Evolutionary conservation across 208 protist genomes (phyloP), one percentile per base, ranked within the genome.

Genomic region (Trypanosoma caninum): DNA sequence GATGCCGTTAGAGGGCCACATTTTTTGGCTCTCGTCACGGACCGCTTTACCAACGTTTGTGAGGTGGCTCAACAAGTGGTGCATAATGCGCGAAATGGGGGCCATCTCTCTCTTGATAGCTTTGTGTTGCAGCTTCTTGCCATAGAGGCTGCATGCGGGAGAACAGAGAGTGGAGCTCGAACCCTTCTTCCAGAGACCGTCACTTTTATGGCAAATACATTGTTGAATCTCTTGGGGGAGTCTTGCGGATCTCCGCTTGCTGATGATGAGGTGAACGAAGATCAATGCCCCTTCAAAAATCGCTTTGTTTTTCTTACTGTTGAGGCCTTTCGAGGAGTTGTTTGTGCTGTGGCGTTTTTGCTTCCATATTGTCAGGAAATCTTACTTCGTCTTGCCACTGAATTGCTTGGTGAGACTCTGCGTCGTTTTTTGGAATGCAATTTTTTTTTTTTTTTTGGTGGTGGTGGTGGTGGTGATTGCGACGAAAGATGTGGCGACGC

Each of bases 41-140:
- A 67, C 55, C 34, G 40, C n/a, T 18, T 52, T 22, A 59, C 48
- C 9, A 71, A 61, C 34, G 16, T 64, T 7, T 68, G 69, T 51
- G 54, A 66, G 25, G 59, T 65, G 13, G 64, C 65, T 6, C 65
- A 59, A 23, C 35, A 51, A 16, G 45, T 65, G 13, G 57, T 65
- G 27, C 52, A 40, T 2, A 65, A 16, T 33, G 65, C 31, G 45
- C 33, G 50, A 7, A 42, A 33, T 40, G 54, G 35, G 22, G 34
- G 18, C 34, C 2, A 47, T n/a, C 45, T 66, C 5, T 65, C 64
- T 1, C 38, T 66, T 27, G 45, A 50, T 34, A 72, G 71, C 44
- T 76, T 72, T 50, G n/a, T 76, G 14, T 22, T 68, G 7, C 51
- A 76, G 28, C 1, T 70, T 27, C 51, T 45, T 5, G 58, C 46